A percentile compares a stretch with the other conserved stretches of the same genome.
These are phyloP conservation scores for Podospora conica DNA, from an alignment of 495 filamentous ascomycete genomes.

Conservation along the genomic window DNA sequence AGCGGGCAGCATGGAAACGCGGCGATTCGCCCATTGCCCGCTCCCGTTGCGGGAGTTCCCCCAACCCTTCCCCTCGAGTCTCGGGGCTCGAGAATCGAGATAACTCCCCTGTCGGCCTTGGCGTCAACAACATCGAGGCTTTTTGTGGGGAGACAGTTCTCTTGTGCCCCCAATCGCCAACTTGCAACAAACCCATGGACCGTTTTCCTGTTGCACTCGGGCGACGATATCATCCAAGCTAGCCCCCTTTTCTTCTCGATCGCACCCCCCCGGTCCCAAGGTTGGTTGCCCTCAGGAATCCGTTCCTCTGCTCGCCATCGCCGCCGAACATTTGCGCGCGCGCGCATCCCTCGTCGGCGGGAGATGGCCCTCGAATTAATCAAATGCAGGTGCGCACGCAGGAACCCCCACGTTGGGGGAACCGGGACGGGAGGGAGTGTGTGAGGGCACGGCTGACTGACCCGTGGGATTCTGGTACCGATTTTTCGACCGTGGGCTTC, in stretches of 20 bases:
- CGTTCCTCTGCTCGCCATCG: not conserved
- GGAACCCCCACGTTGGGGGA: constrained; percentile 12
- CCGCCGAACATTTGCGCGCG: not conserved
- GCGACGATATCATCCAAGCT: constrained; percentile 4
- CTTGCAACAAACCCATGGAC: not conserved
- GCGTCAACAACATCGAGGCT: not conserved
- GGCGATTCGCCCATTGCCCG: constrained; percentile 9
- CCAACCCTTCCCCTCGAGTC: constrained; percentile 6
- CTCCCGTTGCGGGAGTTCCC: constrained; percentile 14
- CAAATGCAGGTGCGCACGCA: constrained; percentile 9
- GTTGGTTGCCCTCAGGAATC: not conserved
- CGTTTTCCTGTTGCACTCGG: not conserved
- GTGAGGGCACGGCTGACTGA: not conserved
- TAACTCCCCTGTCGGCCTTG: constrained; percentile 8
- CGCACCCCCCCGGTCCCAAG: not conserved
- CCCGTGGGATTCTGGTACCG: constrained; percentile 1
- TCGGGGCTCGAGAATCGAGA: no score
- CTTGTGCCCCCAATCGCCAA: constrained; percentile 3
- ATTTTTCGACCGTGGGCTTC: not conserved
- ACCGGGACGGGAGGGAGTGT: not conserved
- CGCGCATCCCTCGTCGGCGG: not conserved
- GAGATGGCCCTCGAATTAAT: constrained; percentile 1
- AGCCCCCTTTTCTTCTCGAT: not conserved
- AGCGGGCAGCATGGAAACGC: constrained; percentile 4
- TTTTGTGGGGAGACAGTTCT: constrained; percentile 4